Base-by-base conservation (phyloP, 2,329 filamentous ascomycete species). In the Xylaria sp. region DNA sequence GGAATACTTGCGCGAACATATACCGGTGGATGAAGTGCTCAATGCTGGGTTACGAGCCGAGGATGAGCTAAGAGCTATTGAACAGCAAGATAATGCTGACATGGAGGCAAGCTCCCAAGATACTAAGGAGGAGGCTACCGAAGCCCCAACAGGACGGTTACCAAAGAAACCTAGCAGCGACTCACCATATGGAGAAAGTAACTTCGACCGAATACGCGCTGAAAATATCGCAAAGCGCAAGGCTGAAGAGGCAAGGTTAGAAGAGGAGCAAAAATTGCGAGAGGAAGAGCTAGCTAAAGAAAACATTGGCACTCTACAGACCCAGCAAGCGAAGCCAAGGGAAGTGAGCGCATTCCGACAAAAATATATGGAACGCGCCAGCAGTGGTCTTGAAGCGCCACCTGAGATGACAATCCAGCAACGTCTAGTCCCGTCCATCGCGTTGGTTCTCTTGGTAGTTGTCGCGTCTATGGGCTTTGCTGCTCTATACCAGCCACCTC, bases 21-120 rank as follows among this genome's bases (percentile, higher is more conserved):
- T 87, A 0, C 83, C 85, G 0, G 86, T 91, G 2, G 84, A 91
- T 67, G 89, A 91, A 77, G 79, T 89, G 32, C 78, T 85, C 71
- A 90, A 88, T 71, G 88, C 88, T 2, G 87, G 87, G 0, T 79
- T 89, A 60, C 82, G 88, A 57, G 89, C 88, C 14, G 88, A 91
- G 78, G 86, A 90, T 65, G 89, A 91, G 79, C 82, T 91, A 59
- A 82, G 81, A 21, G 81, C 81, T 65, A 77, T 90, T 70, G 87
- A 89, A 64, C 71, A 61, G 58, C 71, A 75, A 61, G 75, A 75
- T 72, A 66, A 65, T 30, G 69, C 50, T 6, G 19, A 8, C 53
- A 58, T 72, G 14, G 64, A 69, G 45, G 55, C 70, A 6, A 69
- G 50, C 1, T 36, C 64, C 5, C 68, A 69, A 51, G 32, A 56